These are phyloP conservation scores for Neotropicomus parvogracilis DNA, from an alignment of 1,284 basidiomycete species.

Conservation along the genomic window DNA sequence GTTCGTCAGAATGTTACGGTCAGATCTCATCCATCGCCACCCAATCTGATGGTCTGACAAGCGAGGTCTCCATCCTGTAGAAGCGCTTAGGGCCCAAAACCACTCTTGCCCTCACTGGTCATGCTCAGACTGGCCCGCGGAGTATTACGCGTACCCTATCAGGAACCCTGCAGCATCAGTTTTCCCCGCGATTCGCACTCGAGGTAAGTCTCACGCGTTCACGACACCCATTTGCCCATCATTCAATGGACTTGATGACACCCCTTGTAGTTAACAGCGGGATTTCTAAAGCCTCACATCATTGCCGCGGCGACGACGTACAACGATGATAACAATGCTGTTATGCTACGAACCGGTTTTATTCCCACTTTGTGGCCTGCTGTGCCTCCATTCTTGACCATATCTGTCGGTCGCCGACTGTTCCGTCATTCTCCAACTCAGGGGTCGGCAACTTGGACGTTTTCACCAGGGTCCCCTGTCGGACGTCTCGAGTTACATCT, in stretches of 20 bases:
- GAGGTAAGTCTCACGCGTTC: conserved; percentile 38
- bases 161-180: conserved; percentile 62
- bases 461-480: conserved; percentile 22
- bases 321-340: conserved; percentile 31
- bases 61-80: conserved; percentile 27
- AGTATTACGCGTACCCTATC: conserved; percentile 42
- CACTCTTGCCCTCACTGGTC: conserved; percentile 33
- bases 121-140: conserved; percentile 29
- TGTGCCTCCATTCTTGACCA: conserved; percentile 31
- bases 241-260: conserved; percentile 8
- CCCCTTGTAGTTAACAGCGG: conserved; percentile 29
- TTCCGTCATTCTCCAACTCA: conserved; percentile 33
- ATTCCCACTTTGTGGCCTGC: conserved; percentile 28
- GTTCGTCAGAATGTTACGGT: conserved; percentile 43
- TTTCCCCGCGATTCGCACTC: conserved; percentile 51
- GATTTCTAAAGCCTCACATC: conserved; percentile 36
- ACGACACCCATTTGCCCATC: conserved; percentile 21
- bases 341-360: conserved; percentile 25
- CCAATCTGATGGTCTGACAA: conserved; percentile 25
- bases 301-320: conserved; percentile 39
- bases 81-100: conserved; percentile 41
- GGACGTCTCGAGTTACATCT: conserved; percentile 30
- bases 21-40: conserved; percentile 17
- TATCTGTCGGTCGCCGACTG: conserved; percentile 33
- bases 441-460: conserved; percentile 27